phyloP scores from a whole-genome alignment of 805 yeast species.

The Pichia ethanolica region DNA sequence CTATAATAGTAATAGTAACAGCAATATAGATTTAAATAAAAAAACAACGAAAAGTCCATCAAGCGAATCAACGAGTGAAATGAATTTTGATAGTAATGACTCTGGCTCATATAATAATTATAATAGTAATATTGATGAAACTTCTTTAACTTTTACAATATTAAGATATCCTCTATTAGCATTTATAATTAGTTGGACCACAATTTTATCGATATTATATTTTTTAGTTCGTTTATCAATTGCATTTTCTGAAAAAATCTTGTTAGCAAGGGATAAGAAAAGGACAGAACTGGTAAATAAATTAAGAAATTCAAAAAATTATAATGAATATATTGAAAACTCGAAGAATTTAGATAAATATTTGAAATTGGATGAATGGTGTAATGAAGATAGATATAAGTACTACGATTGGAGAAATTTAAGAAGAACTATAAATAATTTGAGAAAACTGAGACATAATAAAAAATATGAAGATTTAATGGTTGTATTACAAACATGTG shows the following conservation, averaged over 20 bases:
- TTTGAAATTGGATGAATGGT: conserved; percentile 60
- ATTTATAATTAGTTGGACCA: conserved; percentile 47
- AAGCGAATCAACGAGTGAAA: conserved; percentile 4
- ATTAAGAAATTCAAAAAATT: conserved; percentile 42
- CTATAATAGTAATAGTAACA: background rate
- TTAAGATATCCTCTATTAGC: conserved; percentile 62
- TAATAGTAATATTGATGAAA: conserved; percentile 10
- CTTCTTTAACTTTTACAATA: conserved; percentile 33
- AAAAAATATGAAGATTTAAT: conserved; percentile 39
- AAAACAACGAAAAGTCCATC: background rate
- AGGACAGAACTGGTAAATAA: conserved; percentile 41
- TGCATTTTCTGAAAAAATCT: conserved; percentile 48
- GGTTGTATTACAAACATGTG: conserved; percentile 54
- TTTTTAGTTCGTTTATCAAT: conserved; percentile 50
- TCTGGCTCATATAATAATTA: background rate
- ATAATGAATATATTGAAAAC: conserved; percentile 54
- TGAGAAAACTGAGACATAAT: conserved; percentile 30
- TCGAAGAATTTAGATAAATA: conserved; percentile 52
- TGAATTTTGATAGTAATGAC: background rate
- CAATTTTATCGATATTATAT: conserved; percentile 42
- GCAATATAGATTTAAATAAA: background rate
- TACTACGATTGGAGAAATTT: conserved; percentile 64
- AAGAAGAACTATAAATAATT: conserved; percentile 36
- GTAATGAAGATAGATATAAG: conserved; percentile 48
- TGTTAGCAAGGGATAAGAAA: conserved; percentile 53